Conservation (phyloP, 2,329 filamentous ascomycete genomes). For the Cytospora piceae region DNA sequence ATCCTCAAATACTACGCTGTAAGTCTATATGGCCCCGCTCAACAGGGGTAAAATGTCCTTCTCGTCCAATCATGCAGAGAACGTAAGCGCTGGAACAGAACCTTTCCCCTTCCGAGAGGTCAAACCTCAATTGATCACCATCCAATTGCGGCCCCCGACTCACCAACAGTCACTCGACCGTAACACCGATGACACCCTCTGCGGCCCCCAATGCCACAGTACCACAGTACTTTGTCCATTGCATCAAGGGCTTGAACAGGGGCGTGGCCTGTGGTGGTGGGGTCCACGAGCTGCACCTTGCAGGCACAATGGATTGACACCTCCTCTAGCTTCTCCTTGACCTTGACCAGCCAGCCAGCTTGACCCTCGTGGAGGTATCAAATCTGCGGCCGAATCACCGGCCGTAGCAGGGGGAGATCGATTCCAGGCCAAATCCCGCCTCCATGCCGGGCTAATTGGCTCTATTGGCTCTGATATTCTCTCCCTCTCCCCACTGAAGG, state of each 20-base stretch:
- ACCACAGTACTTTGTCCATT: not conserved
- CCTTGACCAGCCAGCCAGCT: not conserved
- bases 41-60: not conserved
- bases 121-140: not conserved
- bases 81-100: not conserved
- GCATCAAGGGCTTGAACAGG: too few relatives aligned
- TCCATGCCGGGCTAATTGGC: conserved; percentile 13
- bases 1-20: too few relatives aligned
- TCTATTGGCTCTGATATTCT: conserved; percentile 3
- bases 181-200: not conserved
- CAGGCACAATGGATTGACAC: not conserved
- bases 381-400: conserved; percentile 27
- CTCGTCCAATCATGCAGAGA: not conserved
- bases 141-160: conserved; percentile 1
- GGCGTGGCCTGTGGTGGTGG: too few relatives aligned
- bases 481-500: not conserved
- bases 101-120: not conserved
- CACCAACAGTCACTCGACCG: not conserved
- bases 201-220: not conserved
- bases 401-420: conserved; percentile 4
- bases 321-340: not conserved
- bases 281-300: not conserved
- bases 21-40: not conserved
- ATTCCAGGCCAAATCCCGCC: not conserved
- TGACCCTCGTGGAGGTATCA: conserved; percentile 4